Evolutionary conservation across 805 yeast species (phyloP).

Genomic region (Ogataea zsoltii): DNA sequence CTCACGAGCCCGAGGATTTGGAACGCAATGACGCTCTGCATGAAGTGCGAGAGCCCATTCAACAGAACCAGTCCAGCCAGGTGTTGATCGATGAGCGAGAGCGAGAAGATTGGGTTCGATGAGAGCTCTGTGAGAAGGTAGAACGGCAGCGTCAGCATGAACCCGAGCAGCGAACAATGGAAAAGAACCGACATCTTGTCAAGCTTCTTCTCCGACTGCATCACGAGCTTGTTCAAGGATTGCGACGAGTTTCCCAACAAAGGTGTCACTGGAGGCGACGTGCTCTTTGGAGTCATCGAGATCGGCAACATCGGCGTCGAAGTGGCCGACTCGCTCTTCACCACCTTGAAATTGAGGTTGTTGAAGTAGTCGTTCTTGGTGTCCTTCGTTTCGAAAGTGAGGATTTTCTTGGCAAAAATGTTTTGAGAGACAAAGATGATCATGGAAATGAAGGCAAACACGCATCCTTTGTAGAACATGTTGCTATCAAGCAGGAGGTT

Average conservation of each 20-base stretch:
- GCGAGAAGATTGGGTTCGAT: constrained; percentile 33
- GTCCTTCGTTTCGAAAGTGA: constrained; percentile 47
- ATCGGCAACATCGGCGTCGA: constrained; percentile 37
- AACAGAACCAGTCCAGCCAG: constrained; percentile 44
- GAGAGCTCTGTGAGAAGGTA: constrained; percentile 57
- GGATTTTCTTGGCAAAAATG: constrained; percentile 72
- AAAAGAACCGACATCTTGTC: constrained; percentile 72
- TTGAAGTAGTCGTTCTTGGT: constrained; percentile 28
- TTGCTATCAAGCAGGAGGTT: constrained; percentile 25
- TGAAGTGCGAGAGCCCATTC: constrained; percentile 72
- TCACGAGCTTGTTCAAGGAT: constrained; percentile 24
- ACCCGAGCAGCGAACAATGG: constrained; percentile 73
- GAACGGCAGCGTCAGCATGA: constrained; percentile 64
- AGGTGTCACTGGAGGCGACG: constrained; percentile 28
- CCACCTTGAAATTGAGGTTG: constrained; percentile 29
- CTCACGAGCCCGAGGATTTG: constrained; percentile 69
- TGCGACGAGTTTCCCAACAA: constrained; percentile 28
- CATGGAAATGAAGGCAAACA: constrained; percentile 57
- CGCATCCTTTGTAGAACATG: constrained; percentile 41
- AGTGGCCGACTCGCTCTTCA: constrained; percentile 35
- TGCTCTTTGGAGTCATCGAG: constrained; percentile 29
- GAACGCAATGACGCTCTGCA: constrained; percentile 74
- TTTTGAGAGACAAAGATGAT: constrained; percentile 75
- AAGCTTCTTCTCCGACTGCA: constrained; percentile 41
- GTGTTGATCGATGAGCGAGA: constrained; percentile 27